A percentile compares a stretch with the other conserved stretches of the same genome.
Evolutionary conservation across 202 grass and related monocot genomes (phyloP).

Genomic region (Saccharum hybrid): DNA sequence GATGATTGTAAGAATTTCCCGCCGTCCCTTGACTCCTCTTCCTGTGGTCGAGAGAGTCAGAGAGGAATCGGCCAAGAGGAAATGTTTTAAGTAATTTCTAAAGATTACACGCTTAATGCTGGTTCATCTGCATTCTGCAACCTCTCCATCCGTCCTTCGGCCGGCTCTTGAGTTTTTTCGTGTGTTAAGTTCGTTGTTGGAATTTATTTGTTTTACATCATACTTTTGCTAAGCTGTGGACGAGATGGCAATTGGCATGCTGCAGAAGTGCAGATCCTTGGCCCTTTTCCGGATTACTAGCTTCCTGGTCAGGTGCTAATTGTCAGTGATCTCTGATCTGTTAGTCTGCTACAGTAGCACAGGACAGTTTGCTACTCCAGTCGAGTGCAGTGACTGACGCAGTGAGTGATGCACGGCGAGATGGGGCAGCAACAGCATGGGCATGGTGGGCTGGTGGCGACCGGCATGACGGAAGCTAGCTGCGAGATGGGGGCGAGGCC

Average conservation of each 20-base stretch:
- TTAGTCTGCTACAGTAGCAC: too few relatives aligned
- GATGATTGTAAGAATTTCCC: conserved; percentile 6
- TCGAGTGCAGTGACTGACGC: background rate
- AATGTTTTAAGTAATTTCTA: background rate
- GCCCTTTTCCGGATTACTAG: too few relatives aligned
- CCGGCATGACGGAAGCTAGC: background rate
- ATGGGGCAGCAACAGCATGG: background rate
- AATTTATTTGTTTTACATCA: background rate
- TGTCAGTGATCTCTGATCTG: background rate
- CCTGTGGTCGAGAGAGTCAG: too few relatives aligned
- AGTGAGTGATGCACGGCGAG: background rate
- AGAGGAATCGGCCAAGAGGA: conserved; percentile 9
- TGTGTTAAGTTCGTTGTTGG: background rate
- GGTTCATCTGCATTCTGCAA: background rate
- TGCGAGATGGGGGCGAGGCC: conserved; percentile 18
- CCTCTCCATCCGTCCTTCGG: background rate
- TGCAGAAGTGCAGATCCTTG: too few relatives aligned
- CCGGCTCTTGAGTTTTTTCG: background rate
- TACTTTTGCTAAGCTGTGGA: too few relatives aligned
- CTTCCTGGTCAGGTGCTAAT: too few relatives aligned
- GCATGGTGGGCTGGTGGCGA: background rate
- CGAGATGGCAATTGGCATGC: background rate
- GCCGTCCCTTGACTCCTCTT: conserved; percentile 21
- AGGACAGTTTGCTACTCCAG: too few relatives aligned
- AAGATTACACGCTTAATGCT: background rate